These are phyloP conservation scores for Penicilliopsis zonata DNA, from an alignment of 495 filamentous ascomycete genomes.

Conservation along the genomic window DNA sequence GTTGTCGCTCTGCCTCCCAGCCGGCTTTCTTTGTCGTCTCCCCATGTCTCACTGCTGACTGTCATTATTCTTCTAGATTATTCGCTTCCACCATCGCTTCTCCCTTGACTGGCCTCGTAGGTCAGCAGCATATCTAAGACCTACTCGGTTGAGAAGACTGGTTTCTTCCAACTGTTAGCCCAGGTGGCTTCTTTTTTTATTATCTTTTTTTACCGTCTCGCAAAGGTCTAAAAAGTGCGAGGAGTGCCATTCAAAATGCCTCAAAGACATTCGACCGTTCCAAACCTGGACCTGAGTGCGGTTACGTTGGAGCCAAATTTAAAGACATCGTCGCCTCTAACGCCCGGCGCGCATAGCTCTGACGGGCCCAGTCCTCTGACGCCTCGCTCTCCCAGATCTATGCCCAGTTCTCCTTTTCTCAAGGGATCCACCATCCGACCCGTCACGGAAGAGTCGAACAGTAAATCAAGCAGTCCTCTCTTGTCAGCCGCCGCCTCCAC, in stretches of 20 bases:
- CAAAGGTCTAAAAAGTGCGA: neutral
- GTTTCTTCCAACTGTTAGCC: too few relatives aligned
- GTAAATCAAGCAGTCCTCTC: constrained; percentile 20
- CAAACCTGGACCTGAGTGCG: constrained; percentile 32
- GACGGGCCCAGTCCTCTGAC: constrained; percentile 30
- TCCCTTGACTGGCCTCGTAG: too few relatives aligned
- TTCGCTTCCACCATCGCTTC: too few relatives aligned
- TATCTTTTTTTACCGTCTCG: constrained; percentile 3
- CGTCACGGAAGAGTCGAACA: constrained; percentile 28
- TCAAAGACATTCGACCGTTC: constrained; percentile 26
- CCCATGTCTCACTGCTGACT: too few relatives aligned
- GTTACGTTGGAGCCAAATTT: constrained; percentile 20
- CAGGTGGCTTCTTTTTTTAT: too few relatives aligned
- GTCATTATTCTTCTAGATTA: too few relatives aligned
- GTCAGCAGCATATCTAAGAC: too few relatives aligned
- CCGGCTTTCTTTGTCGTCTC: too few relatives aligned
- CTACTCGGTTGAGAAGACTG: too few relatives aligned
- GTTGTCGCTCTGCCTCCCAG: too few relatives aligned
- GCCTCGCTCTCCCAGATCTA: constrained; percentile 30
- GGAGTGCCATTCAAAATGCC: constrained; percentile 21
- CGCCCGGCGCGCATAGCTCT: constrained; percentile 26
- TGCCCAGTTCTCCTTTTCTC: constrained; percentile 28
- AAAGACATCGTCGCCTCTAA: constrained; percentile 23
- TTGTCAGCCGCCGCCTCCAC: constrained; percentile 25
- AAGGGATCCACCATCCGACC: constrained; percentile 33